These are phyloP conservation scores for Kluyveromyces lactis DNA, from an alignment of 805 yeast genomes.

Conservation along the genomic window DNA sequence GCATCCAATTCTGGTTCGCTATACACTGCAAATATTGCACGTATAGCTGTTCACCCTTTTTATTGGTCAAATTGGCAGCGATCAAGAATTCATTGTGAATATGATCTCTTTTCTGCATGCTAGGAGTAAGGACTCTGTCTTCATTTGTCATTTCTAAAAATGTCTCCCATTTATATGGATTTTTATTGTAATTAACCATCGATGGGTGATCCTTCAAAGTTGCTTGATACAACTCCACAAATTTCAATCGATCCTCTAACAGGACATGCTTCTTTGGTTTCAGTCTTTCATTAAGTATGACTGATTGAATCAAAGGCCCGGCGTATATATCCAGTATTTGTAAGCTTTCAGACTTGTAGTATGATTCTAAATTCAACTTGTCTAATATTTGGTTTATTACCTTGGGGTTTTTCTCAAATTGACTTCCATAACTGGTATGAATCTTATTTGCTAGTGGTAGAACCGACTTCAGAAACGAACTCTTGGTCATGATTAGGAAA, in stretches of 20 bases:
- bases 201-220: constrained; percentile 13
- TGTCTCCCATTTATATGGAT: constrained; percentile 66
- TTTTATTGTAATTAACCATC: constrained; percentile 30
- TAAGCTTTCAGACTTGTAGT: constrained; percentile 29
- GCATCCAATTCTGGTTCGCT: constrained; percentile 65
- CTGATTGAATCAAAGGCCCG: constrained; percentile 52
- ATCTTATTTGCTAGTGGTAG: constrained; percentile 1
- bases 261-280: constrained; percentile 58
- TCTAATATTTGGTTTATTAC: constrained; percentile 32
- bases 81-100: constrained; percentile 49
- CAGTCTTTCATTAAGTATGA: constrained; percentile 50
- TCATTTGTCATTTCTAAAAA: constrained; percentile 41
- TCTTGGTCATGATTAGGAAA: background rate
- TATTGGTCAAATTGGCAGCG: constrained; percentile 48
- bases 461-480: background rate
- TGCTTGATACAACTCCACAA: constrained; percentile 13
- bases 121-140: constrained; percentile 37
- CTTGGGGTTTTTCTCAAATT: constrained; percentile 9
- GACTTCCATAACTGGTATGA: constrained; percentile 1
- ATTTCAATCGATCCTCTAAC: constrained; percentile 42
- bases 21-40: constrained; percentile 71
- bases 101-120: constrained; percentile 28
- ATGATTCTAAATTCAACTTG: constrained; percentile 34
- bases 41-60: constrained; percentile 54
- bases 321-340: constrained; percentile 55